Base-by-base conservation (phyloP, 805 yeast genomes). In the Candida nanaspora region DNA sequence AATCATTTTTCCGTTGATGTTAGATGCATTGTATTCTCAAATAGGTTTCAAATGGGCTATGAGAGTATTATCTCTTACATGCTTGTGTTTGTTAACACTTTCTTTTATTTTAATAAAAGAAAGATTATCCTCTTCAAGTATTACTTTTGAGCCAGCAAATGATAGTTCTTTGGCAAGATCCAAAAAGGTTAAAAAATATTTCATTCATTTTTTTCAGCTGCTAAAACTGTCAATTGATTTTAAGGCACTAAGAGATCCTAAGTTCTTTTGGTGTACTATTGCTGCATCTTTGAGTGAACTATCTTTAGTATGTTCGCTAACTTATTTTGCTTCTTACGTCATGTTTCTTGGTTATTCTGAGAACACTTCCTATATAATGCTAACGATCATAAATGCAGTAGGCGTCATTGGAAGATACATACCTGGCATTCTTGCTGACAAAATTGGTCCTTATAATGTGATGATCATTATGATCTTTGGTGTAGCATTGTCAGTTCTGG, bases 1-100 rank as follows among this genome's bases (percentile, higher is more conserved):
- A 4, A 65, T 79, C 10, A 51, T 78, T 5, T 73, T 76, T 52
- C 85, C 87, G 1, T 56, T 80, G 30, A 58, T 76, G 55, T 56
- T 79, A 43, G 61, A 71, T 42, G 52, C 64, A 11, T 53, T 76
- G 38, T 72, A 73, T 45, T 53, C 61, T 2, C 52, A 55, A 13
- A 56, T 73, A n/a, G 85, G 86, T 2, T 81, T 66, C 52, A 69
- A 63, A 2, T 80, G 85, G 83, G 69, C 84, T 1, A 69, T 78
- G 42, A 59, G 86, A 29, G 63, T 71, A 6, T 54, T 79, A 37
- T 70, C 67, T 0, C 54, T 65, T n/a, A 35, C 63, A 41, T 63
- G 32, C 37, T 50, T 51, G 1, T 45, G 43, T 0, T 31, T 51
- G 22, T 37, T 49, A 32, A 19, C 44, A 0, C 42, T 57, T 5